These are phyloP conservation scores for Leccinum subfulvum DNA, from an alignment of 1,284 basidiomycete species.

Conservation along the genomic window DNA sequence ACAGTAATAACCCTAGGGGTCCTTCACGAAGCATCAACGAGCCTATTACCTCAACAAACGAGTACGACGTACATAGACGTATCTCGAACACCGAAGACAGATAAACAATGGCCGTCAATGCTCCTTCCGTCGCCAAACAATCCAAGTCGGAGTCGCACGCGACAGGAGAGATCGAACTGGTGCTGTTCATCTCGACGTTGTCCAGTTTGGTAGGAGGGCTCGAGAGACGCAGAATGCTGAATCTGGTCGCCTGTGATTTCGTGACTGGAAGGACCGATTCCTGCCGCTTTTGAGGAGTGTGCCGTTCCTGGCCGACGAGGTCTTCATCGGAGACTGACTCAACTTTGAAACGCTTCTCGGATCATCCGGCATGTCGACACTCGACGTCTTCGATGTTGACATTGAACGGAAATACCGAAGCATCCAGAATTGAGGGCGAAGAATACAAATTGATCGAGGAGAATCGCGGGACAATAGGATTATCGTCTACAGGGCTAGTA, in stretches of 20 bases:
- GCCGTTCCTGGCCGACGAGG: background rate
- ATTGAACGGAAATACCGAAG: slow-evolving; percentile 23
- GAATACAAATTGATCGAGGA: slow-evolving; percentile 6
- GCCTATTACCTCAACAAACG: background rate
- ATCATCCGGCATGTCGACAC: background rate
- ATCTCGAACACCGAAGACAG: background rate
- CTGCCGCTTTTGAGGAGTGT: slow-evolving; percentile 16
- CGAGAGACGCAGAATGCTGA: slow-evolving; percentile 10
- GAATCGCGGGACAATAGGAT: background rate
- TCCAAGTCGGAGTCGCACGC: slow-evolving; percentile 26
- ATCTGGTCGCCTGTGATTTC: background rate
- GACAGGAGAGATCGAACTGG: slow-evolving; percentile 28
- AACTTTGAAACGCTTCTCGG: background rate
- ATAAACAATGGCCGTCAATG: slow-evolving; percentile 17
- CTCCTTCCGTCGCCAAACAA: slow-evolving; percentile 28
- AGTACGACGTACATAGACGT: background rate
- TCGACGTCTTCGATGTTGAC: slow-evolving; percentile 12
- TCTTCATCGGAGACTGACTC: slow-evolving; percentile 5
- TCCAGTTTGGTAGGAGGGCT: slow-evolving; percentile 20
- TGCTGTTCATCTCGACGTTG: slow-evolving; percentile 11
- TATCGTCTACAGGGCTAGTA: slow-evolving; percentile 12
- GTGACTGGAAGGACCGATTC: slow-evolving; percentile 16
- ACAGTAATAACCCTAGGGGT: background rate
- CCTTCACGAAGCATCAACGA: background rate
- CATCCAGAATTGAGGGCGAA: slow-evolving; percentile 15